Conservation (phyloP, 1,284 basidiomycete genomes). For the Puccinia polysora region DNA sequence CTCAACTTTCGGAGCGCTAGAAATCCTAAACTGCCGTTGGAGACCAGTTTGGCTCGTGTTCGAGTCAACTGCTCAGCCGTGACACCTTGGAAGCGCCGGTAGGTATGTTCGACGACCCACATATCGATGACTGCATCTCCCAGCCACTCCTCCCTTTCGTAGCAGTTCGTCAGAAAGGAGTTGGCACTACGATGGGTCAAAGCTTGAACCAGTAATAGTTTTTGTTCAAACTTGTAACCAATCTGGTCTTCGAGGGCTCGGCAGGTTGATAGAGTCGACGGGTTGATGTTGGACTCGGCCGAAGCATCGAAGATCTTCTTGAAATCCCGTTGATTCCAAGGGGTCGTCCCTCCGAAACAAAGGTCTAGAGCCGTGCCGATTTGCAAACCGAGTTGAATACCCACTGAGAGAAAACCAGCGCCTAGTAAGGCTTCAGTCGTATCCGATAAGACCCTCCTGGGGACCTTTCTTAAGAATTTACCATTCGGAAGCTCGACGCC, state of each 20-base stretch:
- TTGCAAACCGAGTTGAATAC: slow-evolving; percentile 63
- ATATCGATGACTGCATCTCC: slow-evolving; percentile 75
- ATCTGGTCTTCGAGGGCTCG: slow-evolving; percentile 61
- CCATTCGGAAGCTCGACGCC: slow-evolving; percentile 54
- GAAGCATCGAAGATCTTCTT: neutral
- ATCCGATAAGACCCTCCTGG: slow-evolving; percentile 70
- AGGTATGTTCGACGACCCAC: slow-evolving; percentile 68
- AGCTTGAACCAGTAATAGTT: slow-evolving; percentile 65
- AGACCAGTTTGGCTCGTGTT: slow-evolving; percentile 67
- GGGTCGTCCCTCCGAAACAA: slow-evolving; percentile 62
- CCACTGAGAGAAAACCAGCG: slow-evolving; percentile 66
- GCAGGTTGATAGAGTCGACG: slow-evolving; percentile 53
- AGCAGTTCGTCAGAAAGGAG: slow-evolving; percentile 61
- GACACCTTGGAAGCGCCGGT: slow-evolving; percentile 63
- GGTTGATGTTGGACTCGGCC: neutral
- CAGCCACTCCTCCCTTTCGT: slow-evolving; percentile 75
- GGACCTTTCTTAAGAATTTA: slow-evolving; percentile 55
- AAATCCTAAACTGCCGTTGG: slow-evolving; percentile 65
- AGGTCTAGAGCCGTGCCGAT: slow-evolving; percentile 64
- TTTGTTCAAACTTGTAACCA: slow-evolving; percentile 66
- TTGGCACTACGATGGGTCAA: slow-evolving; percentile 72
- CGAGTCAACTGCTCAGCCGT: slow-evolving; percentile 71
- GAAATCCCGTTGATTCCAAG: slow-evolving; percentile 48
- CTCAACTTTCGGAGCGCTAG: slow-evolving; percentile 63
- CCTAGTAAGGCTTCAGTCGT: slow-evolving; percentile 76